Evolutionary conservation across 257 asterid genomes (phyloP), one percentile per base, ranked within the genome.

Genomic region (Plantago ovata): DNA sequence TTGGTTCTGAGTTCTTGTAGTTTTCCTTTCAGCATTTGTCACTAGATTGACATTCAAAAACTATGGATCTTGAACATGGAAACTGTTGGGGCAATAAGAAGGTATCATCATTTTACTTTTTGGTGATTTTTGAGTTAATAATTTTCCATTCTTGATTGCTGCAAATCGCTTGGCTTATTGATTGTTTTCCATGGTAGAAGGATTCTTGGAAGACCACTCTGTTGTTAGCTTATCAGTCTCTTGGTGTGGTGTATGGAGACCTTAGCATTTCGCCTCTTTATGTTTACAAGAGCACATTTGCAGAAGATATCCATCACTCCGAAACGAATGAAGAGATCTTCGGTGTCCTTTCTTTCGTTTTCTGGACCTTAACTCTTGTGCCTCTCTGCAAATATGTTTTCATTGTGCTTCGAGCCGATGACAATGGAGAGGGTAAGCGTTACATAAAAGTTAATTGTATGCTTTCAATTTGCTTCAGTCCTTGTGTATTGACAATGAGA

Each of bases 201-300:
- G 84, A 79, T 61, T 79, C 82, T 52, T 88, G 96, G 96, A 88
- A 71, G 72, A 80, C 80, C 13, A 87, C 94, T 18, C 62, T 88
- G 79, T 76, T 85, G 7, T 78, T 92, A 67, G 98, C 98, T 58
- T 92, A 88, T 69, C 98, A 85, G 74, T 85, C 95, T 66, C 96
- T 91, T 39, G 98, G 98, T 53, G 98, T 91, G 20, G 98, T 91
- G 13, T 92, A 92, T 62, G 98, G 98, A 1, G 96, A 92, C 84
- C 95, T 92, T 16, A 83, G 95, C 71, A 92, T 92, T 71, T 92
- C 98, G 53, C 98, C 98, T 22, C 84, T 92, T n/a, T 92, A 92
- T 64, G 98, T 92, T 20, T 92, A 73, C 93, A 85, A 78, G 77
- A 87, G 95, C 77, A 82, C 98, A 69, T 92, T 92, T 79, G 96